Conservation (phyloP, 108 stramenopile species). For the Bacterosira constricta region DNA sequence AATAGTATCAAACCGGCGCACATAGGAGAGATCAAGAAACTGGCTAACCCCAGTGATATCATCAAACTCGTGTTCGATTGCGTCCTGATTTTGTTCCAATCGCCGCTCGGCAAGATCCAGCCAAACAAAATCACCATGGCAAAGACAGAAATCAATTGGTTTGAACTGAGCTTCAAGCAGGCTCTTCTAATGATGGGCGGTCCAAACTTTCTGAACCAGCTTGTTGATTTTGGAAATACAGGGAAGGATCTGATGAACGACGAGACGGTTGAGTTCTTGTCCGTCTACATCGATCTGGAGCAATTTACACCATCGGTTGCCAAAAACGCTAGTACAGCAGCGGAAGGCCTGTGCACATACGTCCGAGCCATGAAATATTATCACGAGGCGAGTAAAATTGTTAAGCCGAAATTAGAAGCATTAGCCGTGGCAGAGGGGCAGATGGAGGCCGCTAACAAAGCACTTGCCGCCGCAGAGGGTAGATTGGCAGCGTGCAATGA, state of each 20-base stretch:
- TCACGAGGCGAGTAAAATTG: slow-evolving; percentile 91
- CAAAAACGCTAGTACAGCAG: slow-evolving; percentile 85
- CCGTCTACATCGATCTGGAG: slow-evolving; percentile 82
- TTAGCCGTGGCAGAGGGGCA: slow-evolving; percentile 80
- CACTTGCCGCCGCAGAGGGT: slow-evolving; percentile 73
- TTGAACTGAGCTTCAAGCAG: slow-evolving; percentile 87
- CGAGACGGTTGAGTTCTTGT: slow-evolving; percentile 91
- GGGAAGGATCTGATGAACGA: slow-evolving; percentile 91
- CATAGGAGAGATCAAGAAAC: slow-evolving; percentile 88
- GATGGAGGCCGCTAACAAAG: slow-evolving; percentile 87
- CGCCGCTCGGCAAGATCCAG: slow-evolving; percentile 58
- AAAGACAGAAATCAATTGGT: slow-evolving; percentile 80
- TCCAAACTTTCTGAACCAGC: slow-evolving; percentile 73
- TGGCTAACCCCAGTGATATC: slow-evolving; percentile 86
- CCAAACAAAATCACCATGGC: slow-evolving; percentile 70
- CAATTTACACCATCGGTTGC: slow-evolving; percentile 75
- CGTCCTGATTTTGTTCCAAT: slow-evolving; percentile 84
- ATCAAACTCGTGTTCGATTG: slow-evolving; percentile 93
- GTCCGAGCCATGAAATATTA: slow-evolving; percentile 90
- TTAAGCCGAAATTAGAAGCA: slow-evolving; percentile 94
- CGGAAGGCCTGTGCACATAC: slow-evolving; percentile 90
- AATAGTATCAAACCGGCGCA: slow-evolving; percentile 86
- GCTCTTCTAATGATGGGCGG: slow-evolving; percentile 78
- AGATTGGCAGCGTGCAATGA: slow-evolving; percentile 71
- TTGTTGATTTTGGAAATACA: slow-evolving; percentile 78